Percentiles rank a stretch among this genome's conserved stretches.
Conservation (phyloP, 768 basidiomycete genomes). For the Rhodosporidiobolus odoratus region DNA sequence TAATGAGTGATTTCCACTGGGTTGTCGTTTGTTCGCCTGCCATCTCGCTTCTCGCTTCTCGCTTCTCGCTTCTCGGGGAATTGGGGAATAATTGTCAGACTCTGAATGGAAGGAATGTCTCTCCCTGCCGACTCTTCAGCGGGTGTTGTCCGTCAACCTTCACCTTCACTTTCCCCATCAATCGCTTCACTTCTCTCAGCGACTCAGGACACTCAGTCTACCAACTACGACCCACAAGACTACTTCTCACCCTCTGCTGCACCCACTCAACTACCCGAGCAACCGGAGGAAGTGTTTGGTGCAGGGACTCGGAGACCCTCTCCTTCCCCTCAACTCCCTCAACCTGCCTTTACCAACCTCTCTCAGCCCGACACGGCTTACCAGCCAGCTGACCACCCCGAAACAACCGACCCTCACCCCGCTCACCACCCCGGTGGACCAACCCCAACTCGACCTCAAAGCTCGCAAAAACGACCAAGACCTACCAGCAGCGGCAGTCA, state of each 20-base stretch:
- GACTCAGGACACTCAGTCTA: neutral
- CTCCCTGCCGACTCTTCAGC: neutral
- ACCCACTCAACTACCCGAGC: neutral
- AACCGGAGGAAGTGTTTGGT: neutral
- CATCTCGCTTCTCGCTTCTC: too few species aligned
- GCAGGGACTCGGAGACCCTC: neutral
- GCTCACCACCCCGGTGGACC: too few species aligned
- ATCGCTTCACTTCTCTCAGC: constrained; percentile 17
- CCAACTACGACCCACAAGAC: constrained; percentile 1
- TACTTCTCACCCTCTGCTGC: constrained; percentile 16
- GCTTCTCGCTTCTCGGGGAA: too few species aligned
- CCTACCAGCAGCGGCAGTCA: neutral
- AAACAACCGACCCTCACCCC: too few species aligned
- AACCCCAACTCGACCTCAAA: neutral
- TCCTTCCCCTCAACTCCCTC: neutral
- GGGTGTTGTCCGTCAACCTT: neutral
- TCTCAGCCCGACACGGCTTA: too few species aligned
- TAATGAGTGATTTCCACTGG: too few species aligned
- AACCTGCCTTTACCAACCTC: neutral
- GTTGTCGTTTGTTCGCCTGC: too few species aligned
- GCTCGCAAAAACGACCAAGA: constrained; percentile 5
- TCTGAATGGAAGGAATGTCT: too few species aligned
- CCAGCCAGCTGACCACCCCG: too few species aligned
- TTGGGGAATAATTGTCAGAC: too few species aligned
- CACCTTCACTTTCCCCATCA: constrained; percentile 24